Conservation (phyloP, 768 basidiomycete genomes). For the Mycena albidolilacea region DNA sequence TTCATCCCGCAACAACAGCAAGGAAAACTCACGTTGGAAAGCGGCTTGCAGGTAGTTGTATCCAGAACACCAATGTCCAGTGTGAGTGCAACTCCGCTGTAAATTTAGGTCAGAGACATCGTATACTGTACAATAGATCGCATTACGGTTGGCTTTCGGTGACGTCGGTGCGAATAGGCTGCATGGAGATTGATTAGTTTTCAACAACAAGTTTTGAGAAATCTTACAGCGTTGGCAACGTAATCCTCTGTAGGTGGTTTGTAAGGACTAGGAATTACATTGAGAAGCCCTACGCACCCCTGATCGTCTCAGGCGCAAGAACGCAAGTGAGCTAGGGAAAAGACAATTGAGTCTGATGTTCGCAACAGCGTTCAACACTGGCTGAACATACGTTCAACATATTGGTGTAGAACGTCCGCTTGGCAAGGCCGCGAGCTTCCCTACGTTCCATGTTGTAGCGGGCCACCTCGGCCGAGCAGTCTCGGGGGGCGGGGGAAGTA, state of each 20-base stretch:
- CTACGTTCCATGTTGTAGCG: slow-evolving; percentile 29
- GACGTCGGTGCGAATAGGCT: slow-evolving; percentile 47
- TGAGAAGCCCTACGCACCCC: slow-evolving; percentile 26
- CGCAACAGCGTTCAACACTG: background rate
- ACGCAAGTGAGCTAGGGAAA: slow-evolving; percentile 43
- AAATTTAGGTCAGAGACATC: background rate
- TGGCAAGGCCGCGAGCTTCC: slow-evolving; percentile 41
- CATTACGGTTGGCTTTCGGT: slow-evolving; percentile 48
- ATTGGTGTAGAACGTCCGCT: slow-evolving; percentile 40
- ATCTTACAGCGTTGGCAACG: slow-evolving; percentile 37
- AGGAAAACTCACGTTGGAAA: slow-evolving; percentile 42
- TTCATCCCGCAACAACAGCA: background rate
- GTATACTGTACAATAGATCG: background rate
- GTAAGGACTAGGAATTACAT: background rate
- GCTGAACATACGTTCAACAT: slow-evolving; percentile 41
- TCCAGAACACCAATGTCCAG: slow-evolving; percentile 58
- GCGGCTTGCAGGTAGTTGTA: slow-evolving; percentile 56
- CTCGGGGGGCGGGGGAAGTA: slow-evolving; percentile 16
- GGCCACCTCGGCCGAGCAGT: slow-evolving; percentile 45
- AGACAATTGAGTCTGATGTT: background rate
- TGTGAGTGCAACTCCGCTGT: slow-evolving; percentile 52
- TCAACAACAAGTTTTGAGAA: background rate
- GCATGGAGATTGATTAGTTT: background rate
- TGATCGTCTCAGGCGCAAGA: slow-evolving; percentile 40
- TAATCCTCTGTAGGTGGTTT: slow-evolving; percentile 33